A percentile compares a stretch with the other conserved stretches of the same genome.
Conservation (phyloP, 257 asterid genomes). For the Scutellaria minor region DNA sequence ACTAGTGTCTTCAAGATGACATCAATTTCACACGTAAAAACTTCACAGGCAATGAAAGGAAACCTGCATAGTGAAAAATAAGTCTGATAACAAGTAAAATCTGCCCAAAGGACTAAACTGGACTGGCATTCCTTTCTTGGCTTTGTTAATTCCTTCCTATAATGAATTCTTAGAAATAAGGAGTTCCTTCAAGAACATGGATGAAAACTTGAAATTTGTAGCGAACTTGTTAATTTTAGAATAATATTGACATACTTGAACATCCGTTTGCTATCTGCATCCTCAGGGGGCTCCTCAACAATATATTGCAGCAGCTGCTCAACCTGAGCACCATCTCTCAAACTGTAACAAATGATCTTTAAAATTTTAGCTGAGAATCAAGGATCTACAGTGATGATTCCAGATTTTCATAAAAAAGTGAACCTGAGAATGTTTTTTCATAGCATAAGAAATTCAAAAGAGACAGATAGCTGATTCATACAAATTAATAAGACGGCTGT, state of each 20-base stretch:
- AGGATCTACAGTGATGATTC: conserved; percentile 25
- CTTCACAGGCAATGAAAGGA: conserved; percentile 96
- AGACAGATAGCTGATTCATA: conserved; percentile 43
- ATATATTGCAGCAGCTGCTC: conserved; percentile 83
- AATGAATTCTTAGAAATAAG: conserved; percentile 5
- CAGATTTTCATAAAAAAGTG: conserved; percentile 15
- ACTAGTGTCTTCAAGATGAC: conserved; percentile 94
- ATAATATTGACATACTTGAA: conserved; percentile 71
- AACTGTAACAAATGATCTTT: conserved; percentile 55
- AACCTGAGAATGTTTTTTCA: conserved; percentile 12
- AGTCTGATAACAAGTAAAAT: conserved; percentile 26
- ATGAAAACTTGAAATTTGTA: not conserved
- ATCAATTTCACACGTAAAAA: conserved; percentile 95
- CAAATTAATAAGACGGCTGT: conserved; percentile 98
- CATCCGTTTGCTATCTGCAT: conserved; percentile 81
- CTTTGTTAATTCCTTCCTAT: conserved; percentile 11
- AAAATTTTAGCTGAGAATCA: conserved; percentile 21
- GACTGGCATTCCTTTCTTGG: conserved; percentile 6
- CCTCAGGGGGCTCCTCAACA: conserved; percentile 84
- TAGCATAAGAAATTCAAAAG: conserved; percentile 25
- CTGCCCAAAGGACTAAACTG: conserved; percentile 19
- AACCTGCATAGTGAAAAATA: conserved; percentile 60
- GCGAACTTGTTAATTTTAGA: not conserved
- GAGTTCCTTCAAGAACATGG: not conserved
- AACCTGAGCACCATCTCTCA: conserved; percentile 91